A percentile compares a stretch with the other conserved stretches of the same genome.
Conservation (phyloP, 495 filamentous ascomycete genomes). For the Penicillium nucicola region DNA sequence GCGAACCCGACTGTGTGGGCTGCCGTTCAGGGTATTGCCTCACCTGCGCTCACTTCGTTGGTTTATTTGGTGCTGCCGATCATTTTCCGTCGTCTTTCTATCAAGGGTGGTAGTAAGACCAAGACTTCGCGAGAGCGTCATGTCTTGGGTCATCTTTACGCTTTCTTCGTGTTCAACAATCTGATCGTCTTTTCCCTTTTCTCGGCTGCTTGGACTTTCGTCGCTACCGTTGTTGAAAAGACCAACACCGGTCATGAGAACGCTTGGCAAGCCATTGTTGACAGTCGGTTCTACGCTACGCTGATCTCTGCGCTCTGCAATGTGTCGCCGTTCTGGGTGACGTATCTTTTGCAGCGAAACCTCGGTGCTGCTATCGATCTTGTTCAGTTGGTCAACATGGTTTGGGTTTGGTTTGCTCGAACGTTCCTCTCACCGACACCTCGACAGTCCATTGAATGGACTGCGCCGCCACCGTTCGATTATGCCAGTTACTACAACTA, state of each 20-base stretch:
- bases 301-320: conserved; percentile 68
- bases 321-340: conserved; percentile 89
- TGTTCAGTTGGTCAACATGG: conserved; percentile 74
- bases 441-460: conserved; percentile 87
- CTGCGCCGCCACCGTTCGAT: conserved; percentile 88
- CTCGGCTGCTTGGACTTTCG: conserved; percentile 69
- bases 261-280: conserved; percentile 65
- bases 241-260: conserved; percentile 41
- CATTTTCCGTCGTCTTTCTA: conserved; percentile 81
- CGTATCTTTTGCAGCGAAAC: conserved; percentile 88
- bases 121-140: conserved; percentile 94
- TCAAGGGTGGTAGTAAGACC: conserved; percentile 77
- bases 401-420: conserved; percentile 76
- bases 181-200: conserved; percentile 92
- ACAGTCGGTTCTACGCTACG: conserved; percentile 56
- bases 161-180: conserved; percentile 98
- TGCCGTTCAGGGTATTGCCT: conserved; percentile 86
- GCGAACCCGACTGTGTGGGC: conserved; percentile 68
- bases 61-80: conserved; percentile 87
- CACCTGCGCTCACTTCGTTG: conserved; percentile 86
- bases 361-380: conserved; percentile 88
- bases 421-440: conserved; percentile 87
- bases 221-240: conserved; percentile 60
- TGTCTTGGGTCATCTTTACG: conserved; percentile 85
- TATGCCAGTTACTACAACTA: conserved; percentile 96